Evolutionary conservation across 495 filamentous ascomycete genomes (phyloP).

Genomic region (Terfezia boudieri): DNA sequence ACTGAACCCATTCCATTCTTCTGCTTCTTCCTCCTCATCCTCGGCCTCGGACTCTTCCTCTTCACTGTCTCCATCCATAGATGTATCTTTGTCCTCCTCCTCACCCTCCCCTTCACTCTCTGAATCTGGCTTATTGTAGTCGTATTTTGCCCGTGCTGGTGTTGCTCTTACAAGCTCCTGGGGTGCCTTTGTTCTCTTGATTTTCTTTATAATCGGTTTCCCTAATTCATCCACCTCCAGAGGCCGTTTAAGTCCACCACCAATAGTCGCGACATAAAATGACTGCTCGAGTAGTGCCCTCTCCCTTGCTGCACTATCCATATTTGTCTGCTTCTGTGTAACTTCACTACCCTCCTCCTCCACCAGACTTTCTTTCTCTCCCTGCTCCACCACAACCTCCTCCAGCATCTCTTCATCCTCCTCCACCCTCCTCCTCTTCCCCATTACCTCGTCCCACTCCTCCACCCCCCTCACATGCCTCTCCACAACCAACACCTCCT

Average conservation of each 20-base stretch:
- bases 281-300: background rate
- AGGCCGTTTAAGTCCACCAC: conserved; percentile 70
- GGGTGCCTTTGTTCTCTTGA: conserved; percentile 22
- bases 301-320: background rate
- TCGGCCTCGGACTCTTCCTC: conserved; percentile 7
- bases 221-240: conserved; percentile 57
- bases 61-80: conserved; percentile 9
- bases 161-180: conserved; percentile 7
- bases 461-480: conserved; percentile 7
- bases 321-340: background rate
- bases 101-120: conserved; percentile 9
- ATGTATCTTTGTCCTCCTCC: conserved; percentile 12
- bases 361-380: conserved; percentile 32
- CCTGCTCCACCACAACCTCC: conserved; percentile 1
- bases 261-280: conserved; percentile 22
- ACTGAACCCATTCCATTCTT: conserved; percentile 10
- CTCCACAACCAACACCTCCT: conserved; percentile 26
- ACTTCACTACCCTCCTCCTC: conserved; percentile 1
- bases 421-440: conserved; percentile 17
- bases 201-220: conserved; percentile 56
- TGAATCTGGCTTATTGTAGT: background rate
- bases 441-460: conserved; percentile 3
- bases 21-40: conserved; percentile 4
- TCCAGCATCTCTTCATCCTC: conserved; percentile 20
- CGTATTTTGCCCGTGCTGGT: conserved; percentile 3